Conservation (phyloP, 768 basidiomycete genomes). For the Russula sp. region DNA sequence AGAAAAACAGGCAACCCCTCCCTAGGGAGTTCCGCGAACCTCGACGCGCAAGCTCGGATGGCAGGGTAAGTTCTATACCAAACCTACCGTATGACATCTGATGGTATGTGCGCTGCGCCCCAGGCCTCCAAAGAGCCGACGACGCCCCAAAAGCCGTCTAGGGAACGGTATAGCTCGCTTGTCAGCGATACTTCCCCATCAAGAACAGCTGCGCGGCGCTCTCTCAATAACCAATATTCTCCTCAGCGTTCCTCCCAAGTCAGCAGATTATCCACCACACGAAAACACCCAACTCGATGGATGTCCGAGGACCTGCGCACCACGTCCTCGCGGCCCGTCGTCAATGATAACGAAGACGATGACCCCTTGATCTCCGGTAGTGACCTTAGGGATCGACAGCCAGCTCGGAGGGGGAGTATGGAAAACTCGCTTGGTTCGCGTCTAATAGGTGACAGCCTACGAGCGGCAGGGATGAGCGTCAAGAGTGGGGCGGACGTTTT, state of each 20-base stretch:
- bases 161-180: constrained; percentile 22
- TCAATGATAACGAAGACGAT: constrained; percentile 28
- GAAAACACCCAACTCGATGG: constrained; percentile 50
- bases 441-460: constrained; percentile 60
- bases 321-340: constrained; percentile 24
- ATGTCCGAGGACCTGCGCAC: constrained; percentile 42
- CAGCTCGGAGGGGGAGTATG: constrained; percentile 58
- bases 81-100: not conserved
- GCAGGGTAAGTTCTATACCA: constrained; percentile 33
- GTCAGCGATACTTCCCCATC: constrained; percentile 19
- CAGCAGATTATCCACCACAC: constrained; percentile 39
- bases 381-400: constrained; percentile 45
- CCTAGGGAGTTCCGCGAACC: constrained; percentile 44
- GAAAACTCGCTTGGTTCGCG: constrained; percentile 61
- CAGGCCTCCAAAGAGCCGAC: constrained; percentile 21
- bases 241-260: constrained; percentile 30
- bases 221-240: constrained; percentile 24
- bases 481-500: constrained; percentile 35
- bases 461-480: constrained; percentile 61
- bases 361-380: constrained; percentile 19
- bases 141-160: constrained; percentile 21
- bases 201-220: constrained; percentile 20
- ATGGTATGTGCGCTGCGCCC: not conserved
- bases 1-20: constrained; percentile 43
- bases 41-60: constrained; percentile 36